Conservation (phyloP, 208 protist species). For the Acanthamoeba royreba region DNA sequence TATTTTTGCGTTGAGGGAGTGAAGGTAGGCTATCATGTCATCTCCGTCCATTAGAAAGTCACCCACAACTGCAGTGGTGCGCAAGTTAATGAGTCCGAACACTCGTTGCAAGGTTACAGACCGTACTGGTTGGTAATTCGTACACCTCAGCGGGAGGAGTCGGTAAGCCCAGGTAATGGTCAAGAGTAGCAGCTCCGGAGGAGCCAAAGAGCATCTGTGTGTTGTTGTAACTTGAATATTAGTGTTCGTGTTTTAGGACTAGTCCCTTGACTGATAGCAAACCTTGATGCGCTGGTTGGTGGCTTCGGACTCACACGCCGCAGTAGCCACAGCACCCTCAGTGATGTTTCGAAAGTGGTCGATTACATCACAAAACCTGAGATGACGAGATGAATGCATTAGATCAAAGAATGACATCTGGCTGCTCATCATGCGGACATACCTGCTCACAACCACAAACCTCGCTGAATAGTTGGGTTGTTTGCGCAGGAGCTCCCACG, state of each 20-base stretch:
- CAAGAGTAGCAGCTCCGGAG: background rate
- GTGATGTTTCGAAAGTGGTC: background rate
- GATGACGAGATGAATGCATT: too few relatives aligned
- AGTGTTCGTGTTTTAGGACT: too few relatives aligned
- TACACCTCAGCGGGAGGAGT: background rate
- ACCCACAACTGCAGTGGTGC: background rate
- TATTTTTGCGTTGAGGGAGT: background rate
- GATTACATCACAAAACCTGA: background rate
- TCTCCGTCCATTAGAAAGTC: background rate
- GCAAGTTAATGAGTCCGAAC: too few relatives aligned
- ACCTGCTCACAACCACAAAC: background rate
- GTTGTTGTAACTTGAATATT: too few relatives aligned
- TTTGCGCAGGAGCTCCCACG: background rate
- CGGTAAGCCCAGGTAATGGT: background rate
- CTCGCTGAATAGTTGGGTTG: background rate
- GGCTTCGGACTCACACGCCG: background rate
- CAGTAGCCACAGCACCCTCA: background rate
- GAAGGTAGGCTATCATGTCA: background rate
- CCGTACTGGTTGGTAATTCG: background rate
- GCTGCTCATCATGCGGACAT: too few relatives aligned
- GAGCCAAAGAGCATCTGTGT: too few relatives aligned
- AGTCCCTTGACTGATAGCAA: too few relatives aligned
- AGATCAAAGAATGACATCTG: too few relatives aligned
- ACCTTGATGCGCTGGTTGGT: background rate
- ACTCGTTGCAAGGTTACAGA: too few relatives aligned